Conservation (phyloP, 2,329 filamentous ascomycete species). For the Elsinoe fawcettii region DNA sequence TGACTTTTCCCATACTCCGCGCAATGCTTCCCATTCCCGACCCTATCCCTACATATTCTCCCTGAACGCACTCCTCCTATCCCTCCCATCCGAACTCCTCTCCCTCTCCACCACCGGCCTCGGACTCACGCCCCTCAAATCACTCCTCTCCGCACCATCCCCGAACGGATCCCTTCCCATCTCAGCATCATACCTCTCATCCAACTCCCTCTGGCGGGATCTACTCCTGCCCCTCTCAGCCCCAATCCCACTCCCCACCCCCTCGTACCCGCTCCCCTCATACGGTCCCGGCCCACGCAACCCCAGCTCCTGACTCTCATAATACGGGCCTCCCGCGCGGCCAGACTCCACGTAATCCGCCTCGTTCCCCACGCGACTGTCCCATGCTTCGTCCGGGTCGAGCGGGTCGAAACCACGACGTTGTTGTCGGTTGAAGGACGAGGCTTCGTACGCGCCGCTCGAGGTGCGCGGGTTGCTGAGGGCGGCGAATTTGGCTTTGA, state of each 20-base stretch:
- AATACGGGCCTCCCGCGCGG: constrained; percentile 49
- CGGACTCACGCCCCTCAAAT: constrained; percentile 65
- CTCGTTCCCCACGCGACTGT: constrained; percentile 68
- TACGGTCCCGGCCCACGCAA: constrained; percentile 39
- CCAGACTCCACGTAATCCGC: constrained; percentile 43
- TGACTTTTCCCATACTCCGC: constrained; percentile 5
- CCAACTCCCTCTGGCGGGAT: constrained; percentile 41
- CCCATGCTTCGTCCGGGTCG: constrained; percentile 82
- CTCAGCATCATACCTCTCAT: constrained; percentile 40
- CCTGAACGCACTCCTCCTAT: constrained; percentile 61
- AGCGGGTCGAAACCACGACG: constrained; percentile 55
- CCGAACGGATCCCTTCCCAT: constrained; percentile 60
- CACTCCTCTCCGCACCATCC: constrained; percentile 57
- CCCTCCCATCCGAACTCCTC: constrained; percentile 40
- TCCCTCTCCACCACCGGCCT: constrained; percentile 54
- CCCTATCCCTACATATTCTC: constrained; percentile 51
- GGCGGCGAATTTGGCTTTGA: constrained; percentile 57
- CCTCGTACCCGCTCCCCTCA: constrained; percentile 33
- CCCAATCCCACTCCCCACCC: constrained; percentile 26
- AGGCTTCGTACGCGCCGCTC: constrained; percentile 44
- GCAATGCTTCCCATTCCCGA: constrained; percentile 4
- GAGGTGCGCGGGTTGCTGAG: constrained; percentile 61
- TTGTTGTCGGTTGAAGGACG: constrained; percentile 23
- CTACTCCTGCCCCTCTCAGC: constrained; percentile 39
- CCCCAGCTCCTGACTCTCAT: constrained; percentile 71